Conservation (phyloP, 2,329 filamentous ascomycete species). For the Aspergillus sp. region DNA sequence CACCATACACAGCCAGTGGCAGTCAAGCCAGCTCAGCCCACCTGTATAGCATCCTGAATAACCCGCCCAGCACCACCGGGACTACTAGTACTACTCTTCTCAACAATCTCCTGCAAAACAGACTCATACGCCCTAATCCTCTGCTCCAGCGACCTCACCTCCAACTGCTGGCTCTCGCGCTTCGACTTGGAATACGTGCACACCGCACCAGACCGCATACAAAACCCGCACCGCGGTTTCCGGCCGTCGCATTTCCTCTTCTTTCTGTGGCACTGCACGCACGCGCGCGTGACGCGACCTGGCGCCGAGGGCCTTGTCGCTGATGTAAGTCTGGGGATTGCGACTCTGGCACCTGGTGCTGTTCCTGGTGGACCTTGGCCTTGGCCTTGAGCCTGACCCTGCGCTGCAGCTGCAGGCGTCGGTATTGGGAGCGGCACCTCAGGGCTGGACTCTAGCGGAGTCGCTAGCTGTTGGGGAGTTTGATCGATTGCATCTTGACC, state of each 20-base stretch:
- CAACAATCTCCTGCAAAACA: constrained; percentile 17
- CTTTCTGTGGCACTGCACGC: constrained; percentile 15
- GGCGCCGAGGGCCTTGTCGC: neutral
- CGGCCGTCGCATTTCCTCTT: constrained; percentile 23
- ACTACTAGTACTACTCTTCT: neutral
- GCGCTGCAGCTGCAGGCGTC: neutral
- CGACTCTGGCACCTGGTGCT: neutral
- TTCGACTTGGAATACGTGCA: constrained; percentile 20
- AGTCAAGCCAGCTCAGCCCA: neutral
- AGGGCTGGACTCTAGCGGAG: neutral
- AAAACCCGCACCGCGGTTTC: constrained; percentile 17
- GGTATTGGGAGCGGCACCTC: neutral
- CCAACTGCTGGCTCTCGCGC: constrained; percentile 13
- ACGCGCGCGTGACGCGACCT: constrained; percentile 17
- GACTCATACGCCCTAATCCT: constrained; percentile 16
- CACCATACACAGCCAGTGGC: too few species aligned
- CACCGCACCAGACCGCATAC: constrained; percentile 2
- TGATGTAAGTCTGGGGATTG: constrained; percentile 6
- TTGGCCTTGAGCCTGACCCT: neutral
- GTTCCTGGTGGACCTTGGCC: neutral
- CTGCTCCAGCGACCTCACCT: constrained; percentile 9
- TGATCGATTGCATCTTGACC: neutral
- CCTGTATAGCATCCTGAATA: constrained; percentile 16
- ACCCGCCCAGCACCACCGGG: neutral
- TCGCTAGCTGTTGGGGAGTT: neutral